Evolutionary conservation across 352 stramenopile species (phyloP), one percentile per base, ranked within the genome.

Genomic region (Pythium apleroticum): DNA sequence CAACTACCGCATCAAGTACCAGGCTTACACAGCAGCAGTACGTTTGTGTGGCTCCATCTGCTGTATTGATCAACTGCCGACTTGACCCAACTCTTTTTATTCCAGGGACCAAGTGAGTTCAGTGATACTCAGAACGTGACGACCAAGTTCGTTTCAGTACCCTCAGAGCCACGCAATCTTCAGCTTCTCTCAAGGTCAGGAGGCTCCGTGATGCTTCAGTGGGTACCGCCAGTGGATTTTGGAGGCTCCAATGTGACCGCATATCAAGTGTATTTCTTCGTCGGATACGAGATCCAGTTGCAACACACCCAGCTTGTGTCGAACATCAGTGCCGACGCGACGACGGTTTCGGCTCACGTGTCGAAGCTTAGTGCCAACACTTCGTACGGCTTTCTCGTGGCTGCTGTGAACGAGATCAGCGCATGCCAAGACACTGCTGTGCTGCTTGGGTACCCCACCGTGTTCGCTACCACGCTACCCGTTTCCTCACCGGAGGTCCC

Each of bases 321-420:
- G 0, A 75, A 73, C 11, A 52, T 77, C 11, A 81, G 55, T 46
- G 7, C 39, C 0, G 63, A 57, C 14, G 63, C 66, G 2, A 66
- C 65, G 0, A 69, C 35, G 12, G 30, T 84, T 15, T 77, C 60
- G 10, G 66, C 63, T 12, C 79, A 76, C 68, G 64, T 88, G 3
- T 66, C 74, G 7, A 72, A 68, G 12, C 65, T 90, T 2, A 54
- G 73, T 4, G 69, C 81, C 2, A 84, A 82, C 46, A 81, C 74
- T 2, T 75, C 71, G 10, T 90, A 90, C 35, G 76, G 81, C 1
- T 81, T 90, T 53, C 65, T 75, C 24, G 77, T 88, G 2, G 62
- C 77, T 8, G 74, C 64, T 0, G 37, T 84, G n/a, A 90, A 88
- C 43, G 81, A 87, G 9, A 71, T 83, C 14, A 88, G 65, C 12